Conservation (phyloP, 768 basidiomycete species). For the Mycena albidolilacea region DNA sequence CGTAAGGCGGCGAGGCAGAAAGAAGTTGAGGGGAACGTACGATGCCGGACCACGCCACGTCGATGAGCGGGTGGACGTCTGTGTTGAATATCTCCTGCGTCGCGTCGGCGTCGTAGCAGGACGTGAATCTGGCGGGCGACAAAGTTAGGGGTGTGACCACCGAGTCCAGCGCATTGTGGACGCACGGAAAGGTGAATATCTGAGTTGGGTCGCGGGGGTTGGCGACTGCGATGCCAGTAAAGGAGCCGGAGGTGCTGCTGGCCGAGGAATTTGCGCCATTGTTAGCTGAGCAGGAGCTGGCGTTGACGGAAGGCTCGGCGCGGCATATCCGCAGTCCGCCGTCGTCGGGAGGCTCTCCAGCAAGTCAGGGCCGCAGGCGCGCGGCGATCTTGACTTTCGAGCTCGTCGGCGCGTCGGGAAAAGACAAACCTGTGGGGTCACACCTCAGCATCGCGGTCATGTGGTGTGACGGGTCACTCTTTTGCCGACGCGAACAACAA, state of each 20-base stretch:
- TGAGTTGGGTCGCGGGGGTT: slow-evolving; percentile 81
- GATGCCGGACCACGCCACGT: slow-evolving; percentile 82
- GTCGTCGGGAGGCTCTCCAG: slow-evolving; percentile 71
- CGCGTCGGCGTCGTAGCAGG: slow-evolving; percentile 80
- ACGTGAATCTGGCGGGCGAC: slow-evolving; percentile 48
- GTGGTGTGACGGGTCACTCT: background rate
- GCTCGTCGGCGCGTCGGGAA: slow-evolving; percentile 32
- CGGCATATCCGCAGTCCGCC: slow-evolving; percentile 70
- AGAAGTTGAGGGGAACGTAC: slow-evolving; percentile 54
- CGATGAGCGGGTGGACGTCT: slow-evolving; percentile 84
- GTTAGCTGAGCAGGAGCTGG: slow-evolving; percentile 43
- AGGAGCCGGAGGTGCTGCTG: slow-evolving; percentile 55
- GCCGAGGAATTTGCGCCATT: slow-evolving; percentile 43
- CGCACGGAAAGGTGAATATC: slow-evolving; percentile 85
- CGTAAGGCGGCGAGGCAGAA: background rate
- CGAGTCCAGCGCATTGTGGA: slow-evolving; percentile 10
- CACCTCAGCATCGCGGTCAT: background rate
- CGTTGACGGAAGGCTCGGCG: slow-evolving; percentile 44
- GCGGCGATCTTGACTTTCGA: slow-evolving; percentile 81
- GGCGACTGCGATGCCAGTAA: slow-evolving; percentile 66
- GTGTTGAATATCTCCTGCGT: slow-evolving; percentile 83
- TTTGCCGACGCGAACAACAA: background rate
- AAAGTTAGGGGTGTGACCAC: background rate
- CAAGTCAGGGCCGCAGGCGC: slow-evolving; percentile 46
- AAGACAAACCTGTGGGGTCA: background rate